Conservation (phyloP, 2,329 filamentous ascomycete genomes). For the Graphilbum sp. region DNA sequence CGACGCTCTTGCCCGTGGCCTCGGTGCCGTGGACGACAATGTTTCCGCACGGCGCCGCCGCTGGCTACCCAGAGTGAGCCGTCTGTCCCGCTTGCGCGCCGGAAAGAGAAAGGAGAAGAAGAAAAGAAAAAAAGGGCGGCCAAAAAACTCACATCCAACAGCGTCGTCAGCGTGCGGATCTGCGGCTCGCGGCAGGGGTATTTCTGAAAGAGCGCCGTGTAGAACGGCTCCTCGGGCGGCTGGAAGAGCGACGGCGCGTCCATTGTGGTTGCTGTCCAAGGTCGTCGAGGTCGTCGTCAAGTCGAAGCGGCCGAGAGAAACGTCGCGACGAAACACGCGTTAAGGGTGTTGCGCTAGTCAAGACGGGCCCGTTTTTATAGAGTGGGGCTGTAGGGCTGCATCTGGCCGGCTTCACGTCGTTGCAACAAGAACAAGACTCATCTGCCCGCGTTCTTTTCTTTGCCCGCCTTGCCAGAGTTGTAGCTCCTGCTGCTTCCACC, state of each 20-base stretch:
- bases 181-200: constrained; percentile 44
- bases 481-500: too few species aligned
- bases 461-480: too few species aligned
- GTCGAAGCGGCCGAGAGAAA: too few species aligned
- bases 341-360: too few species aligned
- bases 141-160: constrained; percentile 31
- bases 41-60: constrained; percentile 53
- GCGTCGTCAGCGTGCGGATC: constrained; percentile 38
- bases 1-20: constrained; percentile 69
- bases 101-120: background rate
- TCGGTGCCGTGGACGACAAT: constrained; percentile 72
- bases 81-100: background rate
- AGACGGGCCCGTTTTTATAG: too few species aligned
- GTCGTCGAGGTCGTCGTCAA: too few species aligned
- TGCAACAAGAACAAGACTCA: too few species aligned
- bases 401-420: too few species aligned
- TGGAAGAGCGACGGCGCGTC: constrained; percentile 21
- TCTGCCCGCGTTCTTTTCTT: too few species aligned
- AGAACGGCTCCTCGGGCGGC: constrained; percentile 33
- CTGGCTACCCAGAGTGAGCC: constrained; percentile 26
- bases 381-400: too few species aligned
- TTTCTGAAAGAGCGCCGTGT: constrained; percentile 25
- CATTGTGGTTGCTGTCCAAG: too few species aligned
- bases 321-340: too few species aligned
- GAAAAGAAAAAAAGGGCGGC: background rate